Base-by-base conservation (phyloP, 129 eudicot genomes). In the Artemisia tridentata region DNA sequence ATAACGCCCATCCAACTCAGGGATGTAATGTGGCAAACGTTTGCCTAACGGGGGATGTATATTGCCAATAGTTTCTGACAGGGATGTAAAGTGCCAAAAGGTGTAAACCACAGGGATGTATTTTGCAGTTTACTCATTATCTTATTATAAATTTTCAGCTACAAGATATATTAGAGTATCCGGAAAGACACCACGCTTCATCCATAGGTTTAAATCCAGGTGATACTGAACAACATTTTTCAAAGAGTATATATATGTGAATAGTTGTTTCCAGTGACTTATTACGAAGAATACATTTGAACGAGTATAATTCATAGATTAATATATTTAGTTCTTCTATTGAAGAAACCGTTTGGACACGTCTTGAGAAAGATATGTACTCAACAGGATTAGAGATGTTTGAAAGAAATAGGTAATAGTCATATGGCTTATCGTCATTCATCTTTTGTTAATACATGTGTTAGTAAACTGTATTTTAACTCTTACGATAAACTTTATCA, bases 281-380 rank as follows among this genome's bases (percentile, higher is more conserved):
- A 16, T 41, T 48, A 48, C n/a, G 1, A 49, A 49, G 15, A 13
- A 49, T 3, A 49, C n/a, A 49, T 11, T 49, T 9, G 16, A 50
- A 50, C 17, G 16, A 50, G 6, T n/a, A 14, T 17, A 54, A 23
- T 17, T 54, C 60, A 23, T 29, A 23, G 38, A n/a, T 41, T 31
- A 65, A 54, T 64, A 50, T 68, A 55, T 29, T 29, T 20, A 31
- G 41, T 74, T 48, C 12, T 49, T 34, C 50, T 20, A 38, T 63
- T 20, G 63, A 69, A 70, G 65, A 34, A 13, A 34, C 74, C 9
- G 72, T 71, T 48, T 91, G 97, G 98, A 88, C 73, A 80, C 85
- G 73, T 74, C 83, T 91, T 46, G 98, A 91, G 84, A 84, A 84
- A 80, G 96, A 91, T 38, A 76, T 91, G 50, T 86, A 65, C 76